Base-by-base conservation (phyloP, 2,329 filamentous ascomycete species). In the Aaosphaeria arxii region DNA sequence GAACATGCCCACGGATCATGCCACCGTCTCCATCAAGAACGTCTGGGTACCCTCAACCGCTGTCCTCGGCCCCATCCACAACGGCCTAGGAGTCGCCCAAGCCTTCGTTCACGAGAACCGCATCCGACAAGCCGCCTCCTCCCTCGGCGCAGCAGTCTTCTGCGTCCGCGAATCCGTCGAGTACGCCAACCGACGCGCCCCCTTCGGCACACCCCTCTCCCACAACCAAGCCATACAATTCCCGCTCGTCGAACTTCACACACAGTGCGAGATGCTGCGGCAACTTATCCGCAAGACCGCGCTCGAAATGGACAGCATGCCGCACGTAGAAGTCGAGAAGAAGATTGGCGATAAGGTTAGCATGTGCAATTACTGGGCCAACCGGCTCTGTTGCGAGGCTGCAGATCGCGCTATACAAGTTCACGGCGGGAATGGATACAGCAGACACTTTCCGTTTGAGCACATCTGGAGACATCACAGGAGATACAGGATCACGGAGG, bases 301-400 rank as follows among this genome's bases (percentile, higher is more conserved):
- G 1, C 70, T 74, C 30, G 77, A 84, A 50, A 85, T 86, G 83
- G 83, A 85, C 56, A 69, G 67, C 2, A 75, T 80, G 69, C 73
- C 72, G 13, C 72, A 78, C 52, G 63, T 77, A 5, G 77, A 78
- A 32, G 80, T 85, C 30, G 82, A 85, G 67, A 74, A 71, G 59
- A 74, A 73, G 53, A 69, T 85, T n/a, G 79, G 80, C 28, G 79
- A 83, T 60, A 82, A 83, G 59, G 81, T 85, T 30, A 77, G 74
- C 46, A 85, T 85, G 82, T 85, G 83, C 66, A 85, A 85, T 58
- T 85, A 83, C 61, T 85, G 79, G 74, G 82, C 80, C 1, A 85
- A 85, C 57, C 69, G 82, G 33, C 63, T 85, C 35, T 83, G 78
- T 45, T 81, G 77, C 7, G 74, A 85, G 59, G 80, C 82, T 3